phyloP scores from a whole-genome alignment of 2,329 filamentous ascomycete species.

The Fusarium pseudocircinatum region DNA sequence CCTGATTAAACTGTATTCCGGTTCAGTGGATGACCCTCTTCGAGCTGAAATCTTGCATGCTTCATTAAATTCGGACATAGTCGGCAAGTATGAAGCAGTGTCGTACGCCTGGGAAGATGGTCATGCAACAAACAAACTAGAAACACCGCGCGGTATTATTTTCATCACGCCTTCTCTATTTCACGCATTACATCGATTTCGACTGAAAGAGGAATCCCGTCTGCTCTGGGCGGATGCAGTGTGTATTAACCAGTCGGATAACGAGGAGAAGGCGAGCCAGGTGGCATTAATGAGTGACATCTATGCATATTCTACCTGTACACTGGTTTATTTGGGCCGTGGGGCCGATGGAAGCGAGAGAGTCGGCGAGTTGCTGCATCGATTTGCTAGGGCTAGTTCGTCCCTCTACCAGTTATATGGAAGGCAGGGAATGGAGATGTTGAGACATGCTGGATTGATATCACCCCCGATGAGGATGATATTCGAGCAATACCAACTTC shows the following conservation, averaged over 20 bases:
- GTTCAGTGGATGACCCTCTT: not conserved
- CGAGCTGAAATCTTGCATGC: not conserved
- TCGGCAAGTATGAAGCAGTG: not conserved
- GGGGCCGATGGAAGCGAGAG: not conserved
- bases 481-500: accelerated
- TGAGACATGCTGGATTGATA: not conserved
- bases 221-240: not conserved
- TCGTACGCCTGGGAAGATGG: not conserved
- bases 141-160: not conserved
- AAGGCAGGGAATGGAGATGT: not conserved
- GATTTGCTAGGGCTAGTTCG: accelerated
- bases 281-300: not conserved
- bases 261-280: not conserved
- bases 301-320: not conserved
- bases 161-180: not conserved
- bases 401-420: not conserved
- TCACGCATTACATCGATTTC: not conserved
- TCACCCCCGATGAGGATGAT: accelerated
- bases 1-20: not conserved
- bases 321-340: not conserved
- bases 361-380: accelerated
- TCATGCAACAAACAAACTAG: not conserved
- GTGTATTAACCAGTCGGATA: not conserved
- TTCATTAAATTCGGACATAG: accelerated
- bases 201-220: accelerated